Evolutionary conservation across 2,329 filamentous ascomycete genomes (phyloP), one percentile per base, ranked within the genome.

Genomic region (Aspergillus unguis): DNA sequence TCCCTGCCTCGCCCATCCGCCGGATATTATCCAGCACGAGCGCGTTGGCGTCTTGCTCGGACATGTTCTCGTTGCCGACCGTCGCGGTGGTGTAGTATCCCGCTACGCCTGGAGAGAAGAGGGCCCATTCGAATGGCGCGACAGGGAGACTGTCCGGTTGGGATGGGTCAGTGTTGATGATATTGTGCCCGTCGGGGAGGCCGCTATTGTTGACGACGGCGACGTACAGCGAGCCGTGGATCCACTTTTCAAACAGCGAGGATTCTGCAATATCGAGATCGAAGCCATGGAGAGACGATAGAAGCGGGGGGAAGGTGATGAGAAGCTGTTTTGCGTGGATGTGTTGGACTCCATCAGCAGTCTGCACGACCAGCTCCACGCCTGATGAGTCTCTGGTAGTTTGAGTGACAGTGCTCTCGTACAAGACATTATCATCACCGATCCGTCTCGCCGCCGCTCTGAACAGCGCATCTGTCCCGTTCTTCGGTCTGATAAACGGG

Each of bases 141-240:
- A 26, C 32, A 3, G 71, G 66, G 1, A 71, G 44, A 23, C 60
- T 54, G 43, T 65, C 73, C 0, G 62, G 62, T 9, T 58, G 36
- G 9, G 61, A 44, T 1, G 62, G 50, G 7, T 61, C 62, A 32
- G 63, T 48, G 56, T 70, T 67, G 8, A 57, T 40, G n/a, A 62
- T 41, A 29, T 70, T 57, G 9, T 61, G 9, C 25, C 55, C 59
- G 11, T 56, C 56, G 1, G 71, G 64, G 4, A 77, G 44, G 1
- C 71, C 71, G 3, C 71, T 74, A 40, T 74, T 71, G 2, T 64
- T 65, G 3, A 78, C 42, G 0, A 78, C 44, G 3, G 57, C 63
- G 3, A 65, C 67, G 55, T 73, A 78, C 64, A 74, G 77, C 1
- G 58, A 67, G 0, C 56, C 66, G 50, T 68, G 66, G n/a, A 46